Base-by-base conservation (phyloP, 2,329 filamentous ascomycete genomes). In the Neonectria sp. region DNA sequence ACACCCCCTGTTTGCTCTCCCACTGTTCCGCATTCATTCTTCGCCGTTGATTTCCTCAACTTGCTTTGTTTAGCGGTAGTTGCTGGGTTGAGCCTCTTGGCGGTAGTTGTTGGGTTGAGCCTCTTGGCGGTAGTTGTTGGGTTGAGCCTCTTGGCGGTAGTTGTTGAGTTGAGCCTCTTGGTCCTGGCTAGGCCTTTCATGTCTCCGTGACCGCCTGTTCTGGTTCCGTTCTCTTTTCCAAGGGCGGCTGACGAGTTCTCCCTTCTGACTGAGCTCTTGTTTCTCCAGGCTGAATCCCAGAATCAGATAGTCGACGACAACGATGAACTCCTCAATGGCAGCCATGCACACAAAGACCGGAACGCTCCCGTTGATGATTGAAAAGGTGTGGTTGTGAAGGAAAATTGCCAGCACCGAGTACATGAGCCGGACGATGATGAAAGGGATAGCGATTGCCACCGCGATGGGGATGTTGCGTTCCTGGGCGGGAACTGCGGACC, bases 281-380 rank as follows among this genome's bases (percentile, higher is more conserved):
- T 77, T 77, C 25, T 75, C 69, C 52, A 86, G 72, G 3, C 78
- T 83, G 57, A 85, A 68, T 0, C 85, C 84, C 11, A 84, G 69
- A 3, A 60, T 68, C 64, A 84, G 79, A 46, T 83, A 83, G 43
- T 85, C 78, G 5, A 80, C 51, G 3, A 87, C 81, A 24, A 86
- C 80, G 8, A 82, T 72, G 45, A 88, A 81, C 76, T 90, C 87
- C 78, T 86, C 84, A 27, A 88, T 65, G 7, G 87, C 78, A 6
- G 82, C 79, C 81, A 88, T 84, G 46, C 83, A 81, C 8, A 87
- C 69, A 43, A 73, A 71, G 45, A 86, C 78, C 2, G 80, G 80
- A 31, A 78, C 67, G 45, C 79, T 79, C 15, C 84, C 83, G 31
- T 72, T 79, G 27, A 83, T 70, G 25, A 80, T 71, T 66, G 79